Base-by-base conservation (phyloP, 2,329 filamentous ascomycete genomes). In the Hymenoscyphus scutula region DNA sequence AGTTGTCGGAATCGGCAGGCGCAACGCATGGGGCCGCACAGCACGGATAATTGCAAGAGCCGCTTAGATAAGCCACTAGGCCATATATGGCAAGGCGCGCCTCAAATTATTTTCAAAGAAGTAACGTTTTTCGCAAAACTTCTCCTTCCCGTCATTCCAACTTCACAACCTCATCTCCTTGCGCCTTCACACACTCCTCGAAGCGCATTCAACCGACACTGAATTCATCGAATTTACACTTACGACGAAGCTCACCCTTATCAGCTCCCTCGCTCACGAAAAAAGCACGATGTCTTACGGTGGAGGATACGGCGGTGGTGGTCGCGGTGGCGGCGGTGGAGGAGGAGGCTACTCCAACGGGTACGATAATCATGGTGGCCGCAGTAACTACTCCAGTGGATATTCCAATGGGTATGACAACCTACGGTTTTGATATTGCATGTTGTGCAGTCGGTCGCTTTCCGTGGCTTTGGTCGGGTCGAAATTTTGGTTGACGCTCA, bases 241-340 rank as follows among this genome's bases (percentile, higher is more conserved):
- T 15, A 63, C 59, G 25, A 64, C 45, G 15, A 41, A 41, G 63
- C 56, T 59, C 45, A 65, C 57, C 25, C 29, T 56, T 51, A 30
- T 60, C 48, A 56, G 53, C 60, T 65, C 65, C 66, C 64, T 68
- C 61, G 61, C 54, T 38, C 59, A 56, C 58, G 51, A 64, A 65
- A 62, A 51, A 61, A 66, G 64, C 74, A 84, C 74, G 75, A 91
- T 91, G 89, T 90, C 89, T 78, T 90, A 91, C 73, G 82, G 86
- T 70, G 83, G 79, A 70, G 76, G 78, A 68, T 75, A 74, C 68
- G 76, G 78, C 68, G 77, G 80, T 66, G 58, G 58, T 54, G 58
- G 58, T 80, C 81, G 68, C 67, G 76, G 78, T 62, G 75, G 78
- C 66, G 76, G 76, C 59, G 73, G 75, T 68, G 75, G 75, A 62